These are phyloP conservation scores for Linderniella brevidens DNA, from an alignment of 257 asterid species.

Conservation along the genomic window DNA sequence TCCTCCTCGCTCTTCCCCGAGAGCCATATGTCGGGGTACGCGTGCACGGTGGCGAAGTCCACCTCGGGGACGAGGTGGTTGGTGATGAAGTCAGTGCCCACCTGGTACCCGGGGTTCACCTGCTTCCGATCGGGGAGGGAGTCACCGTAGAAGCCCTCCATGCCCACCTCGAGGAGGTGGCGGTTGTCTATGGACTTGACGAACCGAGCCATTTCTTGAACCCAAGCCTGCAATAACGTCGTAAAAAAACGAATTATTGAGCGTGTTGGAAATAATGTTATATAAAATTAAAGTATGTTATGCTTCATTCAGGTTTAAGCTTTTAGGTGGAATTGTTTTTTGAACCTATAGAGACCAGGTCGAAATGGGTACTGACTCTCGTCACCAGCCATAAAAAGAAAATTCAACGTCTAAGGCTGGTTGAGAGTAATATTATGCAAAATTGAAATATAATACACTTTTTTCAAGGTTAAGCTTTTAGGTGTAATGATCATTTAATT, in stretches of 20 bases:
- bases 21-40: conserved; percentile 86
- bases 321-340: no score
- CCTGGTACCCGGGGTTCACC: conserved; percentile 37
- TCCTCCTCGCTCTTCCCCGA: conserved; percentile 23
- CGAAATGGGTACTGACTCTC: no score
- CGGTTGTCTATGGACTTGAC: conserved; percentile 64
- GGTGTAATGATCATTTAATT: no score
- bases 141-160: conserved; percentile 80
- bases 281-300: no score
- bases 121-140: conserved; percentile 22
- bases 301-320: no score
- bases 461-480: no score
- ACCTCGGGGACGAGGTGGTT: conserved; percentile 49
- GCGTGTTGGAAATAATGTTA: no score
- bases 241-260: background rate
- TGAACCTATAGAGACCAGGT: no score
- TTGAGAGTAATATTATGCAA: no score
- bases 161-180: conserved; percentile 68
- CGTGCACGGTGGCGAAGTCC: conserved; percentile 72
- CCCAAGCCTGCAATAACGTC: conserved; percentile 67
- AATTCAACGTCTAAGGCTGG: no score
- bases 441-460: no score
- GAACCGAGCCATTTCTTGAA: conserved; percentile 64
- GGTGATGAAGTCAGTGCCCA: conserved; percentile 73
- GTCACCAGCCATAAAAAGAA: no score